Percentiles rank a stretch among this genome's conserved stretches.
Evolutionary conservation across 2,329 filamentous ascomycete genomes (phyloP).

Genomic region (Dactylonectria macrodidyma): DNA sequence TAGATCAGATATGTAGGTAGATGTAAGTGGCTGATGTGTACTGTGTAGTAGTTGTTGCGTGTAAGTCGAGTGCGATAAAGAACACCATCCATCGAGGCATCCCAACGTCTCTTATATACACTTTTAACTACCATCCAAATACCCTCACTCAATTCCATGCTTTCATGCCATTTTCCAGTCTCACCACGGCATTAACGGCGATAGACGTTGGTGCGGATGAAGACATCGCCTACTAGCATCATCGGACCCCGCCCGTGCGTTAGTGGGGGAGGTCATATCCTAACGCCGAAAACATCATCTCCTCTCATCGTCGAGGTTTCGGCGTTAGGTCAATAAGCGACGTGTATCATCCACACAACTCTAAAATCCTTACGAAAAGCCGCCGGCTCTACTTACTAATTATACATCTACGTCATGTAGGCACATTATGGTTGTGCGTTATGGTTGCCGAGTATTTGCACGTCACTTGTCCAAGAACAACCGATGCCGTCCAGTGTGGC

Average conservation of each 20-base stretch:
- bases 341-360: not conserved
- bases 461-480: too few species aligned
- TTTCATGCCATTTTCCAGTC: not conserved
- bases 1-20: not conserved
- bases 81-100: not conserved
- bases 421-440: too few species aligned
- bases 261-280: not conserved
- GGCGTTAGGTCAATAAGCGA: not conserved
- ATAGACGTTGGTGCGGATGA: not conserved
- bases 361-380: too few species aligned
- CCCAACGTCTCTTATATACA: not conserved
- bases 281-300: slow-evolving; percentile 13
- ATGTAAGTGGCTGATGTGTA: not conserved
- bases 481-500: too few species aligned
- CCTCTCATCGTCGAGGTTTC: not conserved
- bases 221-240: not conserved
- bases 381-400: too few species aligned
- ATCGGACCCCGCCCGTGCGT: not conserved
- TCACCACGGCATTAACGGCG: too few species aligned
- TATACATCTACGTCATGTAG: too few species aligned
- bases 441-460: too few species aligned
- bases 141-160: not conserved
- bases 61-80: not conserved
- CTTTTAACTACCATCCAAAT: not conserved
- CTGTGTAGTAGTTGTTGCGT: not conserved